Evolutionary conservation across 345 rosid genomes (phyloP).

Genomic region (Zanthoxylum bungeanum): DNA sequence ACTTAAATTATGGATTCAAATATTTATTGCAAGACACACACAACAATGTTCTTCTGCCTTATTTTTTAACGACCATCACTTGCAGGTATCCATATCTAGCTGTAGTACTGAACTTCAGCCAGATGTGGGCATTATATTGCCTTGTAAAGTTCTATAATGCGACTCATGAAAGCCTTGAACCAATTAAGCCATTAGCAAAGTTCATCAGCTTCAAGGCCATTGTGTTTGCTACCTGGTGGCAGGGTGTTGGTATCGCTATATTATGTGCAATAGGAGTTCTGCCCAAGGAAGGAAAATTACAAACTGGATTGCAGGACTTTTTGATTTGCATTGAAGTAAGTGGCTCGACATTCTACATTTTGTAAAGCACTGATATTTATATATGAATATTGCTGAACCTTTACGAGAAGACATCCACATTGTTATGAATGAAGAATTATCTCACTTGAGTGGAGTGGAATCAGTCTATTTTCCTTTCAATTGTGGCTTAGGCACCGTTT

Average conservation of each 20-base stretch:
- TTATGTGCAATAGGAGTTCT: constrained; percentile 57
- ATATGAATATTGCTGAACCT: not conserved
- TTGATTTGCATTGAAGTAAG: constrained; percentile 84
- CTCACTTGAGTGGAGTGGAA: not conserved
- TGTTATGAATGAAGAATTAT: not conserved
- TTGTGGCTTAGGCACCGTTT: no score
- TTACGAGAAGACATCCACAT: not conserved
- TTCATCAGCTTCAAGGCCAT: constrained; percentile 95
- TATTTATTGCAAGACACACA: not conserved
- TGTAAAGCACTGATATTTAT: not conserved
- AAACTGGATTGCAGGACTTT: constrained; percentile 68
- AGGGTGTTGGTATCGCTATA: constrained; percentile 75
- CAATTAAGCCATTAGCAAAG: constrained; percentile 77
- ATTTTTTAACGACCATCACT: not conserved
- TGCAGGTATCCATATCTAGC: constrained; percentile 81
- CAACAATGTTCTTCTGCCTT: not conserved
- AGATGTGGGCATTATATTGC: constrained; percentile 93
- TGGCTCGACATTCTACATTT: not conserved
- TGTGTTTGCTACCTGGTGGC: constrained; percentile 98
- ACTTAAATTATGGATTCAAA: not conserved
- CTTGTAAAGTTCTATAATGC: constrained; percentile 83
- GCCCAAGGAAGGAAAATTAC: constrained; percentile 54
- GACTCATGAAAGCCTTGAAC: constrained; percentile 68
- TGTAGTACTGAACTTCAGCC: constrained; percentile 83
- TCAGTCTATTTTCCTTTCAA: not conserved